phyloP scores from a whole-genome alignment of 495 filamentous ascomycete genomes.

The Neurospora sublineolata region DNA sequence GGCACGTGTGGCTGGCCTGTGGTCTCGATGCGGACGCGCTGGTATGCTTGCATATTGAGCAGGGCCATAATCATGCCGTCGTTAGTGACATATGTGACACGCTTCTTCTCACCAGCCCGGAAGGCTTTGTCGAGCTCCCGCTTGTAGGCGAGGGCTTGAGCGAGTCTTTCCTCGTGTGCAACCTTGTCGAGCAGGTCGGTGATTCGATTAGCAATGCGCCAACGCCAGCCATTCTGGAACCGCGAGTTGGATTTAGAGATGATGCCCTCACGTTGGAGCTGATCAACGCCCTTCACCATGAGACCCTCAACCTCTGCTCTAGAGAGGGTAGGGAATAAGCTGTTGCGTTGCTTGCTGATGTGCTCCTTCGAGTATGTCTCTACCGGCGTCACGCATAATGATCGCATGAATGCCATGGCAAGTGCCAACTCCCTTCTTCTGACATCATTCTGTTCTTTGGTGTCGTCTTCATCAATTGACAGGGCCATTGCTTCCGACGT shows the following conservation, averaged over 20 bases:
- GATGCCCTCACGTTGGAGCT: slow-evolving; percentile 47
- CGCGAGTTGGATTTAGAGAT: slow-evolving; percentile 46
- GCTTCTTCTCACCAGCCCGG: slow-evolving; percentile 20
- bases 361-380: slow-evolving; percentile 23
- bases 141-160: slow-evolving; percentile 49
- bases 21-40: slow-evolving; percentile 44
- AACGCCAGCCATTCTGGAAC: slow-evolving; percentile 43
- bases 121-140: slow-evolving; percentile 44
- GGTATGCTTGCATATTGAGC: slow-evolving; percentile 53
- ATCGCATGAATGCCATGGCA: slow-evolving; percentile 22
- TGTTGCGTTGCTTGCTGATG: slow-evolving; percentile 27
- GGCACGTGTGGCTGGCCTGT: slow-evolving; percentile 51
- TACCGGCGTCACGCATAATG: slow-evolving; percentile 23
- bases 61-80: slow-evolving; percentile 63
- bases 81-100: slow-evolving; percentile 34
- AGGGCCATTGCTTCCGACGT: slow-evolving; percentile 21
- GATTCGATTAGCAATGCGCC: slow-evolving; percentile 48
- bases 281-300: slow-evolving; percentile 44
- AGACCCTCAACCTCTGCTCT: slow-evolving; percentile 29
- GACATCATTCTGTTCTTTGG: not conserved
- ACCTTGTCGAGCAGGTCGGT: slow-evolving; percentile 36
- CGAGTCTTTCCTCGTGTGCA: slow-evolving; percentile 33
- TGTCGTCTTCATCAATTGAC: slow-evolving; percentile 8
- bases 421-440: slow-evolving; percentile 11
- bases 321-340: slow-evolving; percentile 16